Evolutionary conservation across 768 basidiomycete genomes (phyloP).

Genomic region (Kwoniella europaea): DNA sequence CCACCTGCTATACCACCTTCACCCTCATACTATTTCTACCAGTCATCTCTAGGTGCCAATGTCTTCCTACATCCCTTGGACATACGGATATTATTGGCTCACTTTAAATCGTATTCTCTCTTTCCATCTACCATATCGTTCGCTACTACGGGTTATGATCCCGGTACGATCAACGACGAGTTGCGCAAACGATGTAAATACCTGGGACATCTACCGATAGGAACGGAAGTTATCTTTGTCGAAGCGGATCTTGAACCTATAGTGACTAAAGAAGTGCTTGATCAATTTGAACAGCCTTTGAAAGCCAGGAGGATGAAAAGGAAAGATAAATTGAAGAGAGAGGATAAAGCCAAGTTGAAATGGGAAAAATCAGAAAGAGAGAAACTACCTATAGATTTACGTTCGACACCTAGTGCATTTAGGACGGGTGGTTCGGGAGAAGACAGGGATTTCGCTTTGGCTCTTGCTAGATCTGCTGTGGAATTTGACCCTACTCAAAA

Average conservation of each 20-base stretch:
- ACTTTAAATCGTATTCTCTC: constrained; percentile 71
- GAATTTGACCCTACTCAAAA: constrained; percentile 24
- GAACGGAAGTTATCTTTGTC: constrained; percentile 90
- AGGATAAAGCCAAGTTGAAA: constrained; percentile 77
- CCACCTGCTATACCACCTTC: constrained; percentile 79
- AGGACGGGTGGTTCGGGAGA: constrained; percentile 20
- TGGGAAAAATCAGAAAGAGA: constrained; percentile 79
- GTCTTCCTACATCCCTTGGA: constrained; percentile 95
- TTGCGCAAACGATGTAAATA: constrained; percentile 94
- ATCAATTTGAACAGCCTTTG: constrained; percentile 81
- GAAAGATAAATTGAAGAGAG: constrained; percentile 80
- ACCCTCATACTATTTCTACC: constrained; percentile 93
- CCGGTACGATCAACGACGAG: constrained; percentile 75
- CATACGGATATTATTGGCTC: constrained; percentile 85
- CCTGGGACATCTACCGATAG: constrained; percentile 86
- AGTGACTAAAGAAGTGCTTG: constrained; percentile 75
- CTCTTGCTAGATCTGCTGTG: constrained; percentile 47
- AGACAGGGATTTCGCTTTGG: constrained; percentile 51
- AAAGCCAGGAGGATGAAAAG: constrained; percentile 74
- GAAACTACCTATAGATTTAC: constrained; percentile 51
- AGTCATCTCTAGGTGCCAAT: constrained; percentile 85
- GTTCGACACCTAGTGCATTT: constrained; percentile 8
- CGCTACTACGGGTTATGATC: constrained; percentile 71
- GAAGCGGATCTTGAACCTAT: constrained; percentile 82
- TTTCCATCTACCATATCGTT: constrained; percentile 80